Percentiles rank a stretch among this genome's conserved stretches.
Conservation (phyloP, 140 eudicot genomes). For the Anethum foeniculum region DNA sequence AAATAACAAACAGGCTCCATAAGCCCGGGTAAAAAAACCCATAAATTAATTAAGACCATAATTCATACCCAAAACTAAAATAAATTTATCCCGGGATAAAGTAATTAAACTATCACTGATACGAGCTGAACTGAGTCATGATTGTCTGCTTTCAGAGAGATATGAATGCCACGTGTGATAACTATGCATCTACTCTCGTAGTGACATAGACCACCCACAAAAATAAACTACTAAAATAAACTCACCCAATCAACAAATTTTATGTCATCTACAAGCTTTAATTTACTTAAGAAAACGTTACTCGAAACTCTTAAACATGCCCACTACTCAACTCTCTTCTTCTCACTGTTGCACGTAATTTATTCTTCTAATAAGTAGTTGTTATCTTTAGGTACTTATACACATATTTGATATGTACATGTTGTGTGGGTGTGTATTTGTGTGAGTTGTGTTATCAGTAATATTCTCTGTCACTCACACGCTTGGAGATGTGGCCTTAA, state of each 20-base stretch:
- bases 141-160: neutral
- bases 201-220: neutral
- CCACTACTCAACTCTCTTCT: neutral
- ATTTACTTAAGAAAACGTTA: neutral
- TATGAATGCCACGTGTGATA: neutral
- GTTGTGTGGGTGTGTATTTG: neutral
- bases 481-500: constrained; percentile 4
- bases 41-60: too few species aligned
- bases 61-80: neutral
- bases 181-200: neutral
- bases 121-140: neutral
- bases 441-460: neutral
- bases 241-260: neutral
- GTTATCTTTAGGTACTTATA: neutral
- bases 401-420: neutral
- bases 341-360: neutral
- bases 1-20: too few species aligned
- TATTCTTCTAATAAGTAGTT: neutral
- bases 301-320: neutral
- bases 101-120: neutral
- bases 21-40: too few species aligned
- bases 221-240: neutral
- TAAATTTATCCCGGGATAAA: neutral
- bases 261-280: neutral
- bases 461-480: neutral